A percentile compares a stretch with the other conserved stretches of the same genome.
These are phyloP conservation scores for Fagus sylvatica DNA, from an alignment of 306 rosid genomes.

Conservation along the genomic window DNA sequence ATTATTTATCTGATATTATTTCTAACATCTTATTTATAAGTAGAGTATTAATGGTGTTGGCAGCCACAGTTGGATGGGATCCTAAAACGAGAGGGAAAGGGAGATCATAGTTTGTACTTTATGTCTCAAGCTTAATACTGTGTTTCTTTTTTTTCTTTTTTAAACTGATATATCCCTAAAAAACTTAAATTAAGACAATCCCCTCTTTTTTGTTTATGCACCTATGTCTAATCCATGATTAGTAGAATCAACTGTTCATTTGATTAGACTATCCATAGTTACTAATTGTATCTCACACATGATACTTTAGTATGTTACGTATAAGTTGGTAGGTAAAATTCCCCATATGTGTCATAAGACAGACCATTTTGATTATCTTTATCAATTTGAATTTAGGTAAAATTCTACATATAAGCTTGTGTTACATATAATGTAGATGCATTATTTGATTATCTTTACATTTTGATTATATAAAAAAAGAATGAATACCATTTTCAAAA, in stretches of 20 bases:
- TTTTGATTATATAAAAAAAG: neutral
- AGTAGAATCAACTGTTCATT: neutral
- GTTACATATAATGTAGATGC: neutral
- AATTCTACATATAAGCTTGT: neutral
- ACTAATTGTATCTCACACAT: neutral
- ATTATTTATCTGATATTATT: neutral
- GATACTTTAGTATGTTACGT: neutral
- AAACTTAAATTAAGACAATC: neutral
- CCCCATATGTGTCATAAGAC: neutral
- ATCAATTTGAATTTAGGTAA: too few relatives aligned
- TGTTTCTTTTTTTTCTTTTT: too few relatives aligned
- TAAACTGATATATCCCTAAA: neutral
- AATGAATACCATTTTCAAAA: neutral
- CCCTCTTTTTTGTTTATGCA: neutral
- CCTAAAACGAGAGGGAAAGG: neutral
- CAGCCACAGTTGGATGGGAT: conserved; percentile 6
- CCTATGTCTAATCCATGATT: neutral
- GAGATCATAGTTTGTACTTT: neutral
- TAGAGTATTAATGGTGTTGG: neutral
- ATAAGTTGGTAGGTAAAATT: neutral
- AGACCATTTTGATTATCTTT: neutral
- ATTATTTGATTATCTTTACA: neutral
- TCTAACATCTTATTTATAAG: neutral
- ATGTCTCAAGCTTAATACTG: neutral
- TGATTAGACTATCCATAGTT: neutral